These are phyloP conservation scores for Trametes hirsuta DNA, from an alignment of 1,284 basidiomycete genomes.

Conservation along the genomic window DNA sequence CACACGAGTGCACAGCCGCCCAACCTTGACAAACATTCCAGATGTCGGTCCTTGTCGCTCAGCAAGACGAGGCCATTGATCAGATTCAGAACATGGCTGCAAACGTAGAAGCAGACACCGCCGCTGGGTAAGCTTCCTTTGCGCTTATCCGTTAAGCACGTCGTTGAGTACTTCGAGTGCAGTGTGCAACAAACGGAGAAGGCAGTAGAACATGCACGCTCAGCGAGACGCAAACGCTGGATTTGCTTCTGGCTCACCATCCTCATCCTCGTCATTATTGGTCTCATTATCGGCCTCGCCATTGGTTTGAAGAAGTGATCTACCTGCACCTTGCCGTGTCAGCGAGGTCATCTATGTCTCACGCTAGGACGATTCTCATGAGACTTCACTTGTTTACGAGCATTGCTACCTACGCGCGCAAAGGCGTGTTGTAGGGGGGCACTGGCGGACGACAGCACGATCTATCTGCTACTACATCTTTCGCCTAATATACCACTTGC, in stretches of 20 bases:
- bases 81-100: conserved; percentile 65
- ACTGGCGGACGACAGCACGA: conserved; percentile 11
- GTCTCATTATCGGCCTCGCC: conserved; percentile 55
- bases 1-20: background rate
- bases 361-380: conserved; percentile 15
- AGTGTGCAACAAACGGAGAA: conserved; percentile 70
- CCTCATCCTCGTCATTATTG: conserved; percentile 51
- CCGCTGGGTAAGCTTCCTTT: conserved; percentile 60
- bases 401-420: background rate
- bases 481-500: conserved; percentile 17
- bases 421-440: background rate
- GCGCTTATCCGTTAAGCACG: background rate
- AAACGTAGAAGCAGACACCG: conserved; percentile 69
- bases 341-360: background rate
- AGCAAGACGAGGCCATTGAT: conserved; percentile 78
- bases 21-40: conserved; percentile 32
- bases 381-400: conserved; percentile 1
- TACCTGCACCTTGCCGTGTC: background rate
- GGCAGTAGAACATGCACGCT: conserved; percentile 71
- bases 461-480: conserved; percentile 6
- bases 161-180: background rate
- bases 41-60: conserved; percentile 80
- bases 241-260: conserved; percentile 73
- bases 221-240: conserved; percentile 80
- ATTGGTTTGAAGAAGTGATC: conserved; percentile 34